These are phyloP conservation scores for Sclerotiophoma versabilis DNA, from an alignment of 2,329 filamentous ascomycete species.

Conservation along the genomic window DNA sequence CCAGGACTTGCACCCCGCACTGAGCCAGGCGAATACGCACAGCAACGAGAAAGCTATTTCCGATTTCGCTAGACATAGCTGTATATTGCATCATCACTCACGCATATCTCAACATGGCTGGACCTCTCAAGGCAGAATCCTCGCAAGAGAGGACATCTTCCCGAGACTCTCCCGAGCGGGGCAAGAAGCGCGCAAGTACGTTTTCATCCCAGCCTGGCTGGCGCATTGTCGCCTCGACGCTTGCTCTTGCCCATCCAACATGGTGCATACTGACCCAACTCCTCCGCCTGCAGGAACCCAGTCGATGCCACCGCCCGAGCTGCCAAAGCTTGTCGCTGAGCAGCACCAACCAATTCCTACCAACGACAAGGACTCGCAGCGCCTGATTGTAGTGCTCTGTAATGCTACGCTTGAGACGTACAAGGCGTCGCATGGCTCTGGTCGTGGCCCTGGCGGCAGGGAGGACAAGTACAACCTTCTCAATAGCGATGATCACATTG, in stretches of 20 bases:
- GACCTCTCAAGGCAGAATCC: conserved; percentile 28
- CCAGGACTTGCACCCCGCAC: background rate
- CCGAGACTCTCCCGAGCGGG: conserved; percentile 46
- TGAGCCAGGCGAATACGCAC: background rate
- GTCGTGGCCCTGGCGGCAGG: conserved; percentile 68
- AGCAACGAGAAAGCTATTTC: conserved; percentile 1
- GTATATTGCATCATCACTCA: background rate
- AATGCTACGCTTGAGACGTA: conserved; percentile 98
- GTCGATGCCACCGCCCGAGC: conserved; percentile 87
- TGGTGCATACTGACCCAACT: conserved; percentile 34
- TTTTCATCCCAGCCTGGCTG: conserved; percentile 22
- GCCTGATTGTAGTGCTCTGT: conserved; percentile 93
- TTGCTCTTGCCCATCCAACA: conserved; percentile 16
- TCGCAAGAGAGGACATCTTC: conserved; percentile 31
- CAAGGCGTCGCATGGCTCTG: conserved; percentile 80
- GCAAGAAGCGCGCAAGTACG: conserved; percentile 49
- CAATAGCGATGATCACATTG: conserved; percentile 99
- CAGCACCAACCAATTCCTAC: conserved; percentile 84
- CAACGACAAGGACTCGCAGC: conserved; percentile 87
- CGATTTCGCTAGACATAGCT: background rate
- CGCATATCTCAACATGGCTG: conserved; percentile 25
- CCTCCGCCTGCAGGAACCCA: conserved; percentile 66
- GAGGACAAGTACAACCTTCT: conserved; percentile 97
- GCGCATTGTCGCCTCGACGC: conserved; percentile 8
- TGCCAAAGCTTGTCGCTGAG: conserved; percentile 92